Evolutionary conservation across 2,329 filamentous ascomycete genomes (phyloP).

Genomic region (Beauveria varroae): DNA sequence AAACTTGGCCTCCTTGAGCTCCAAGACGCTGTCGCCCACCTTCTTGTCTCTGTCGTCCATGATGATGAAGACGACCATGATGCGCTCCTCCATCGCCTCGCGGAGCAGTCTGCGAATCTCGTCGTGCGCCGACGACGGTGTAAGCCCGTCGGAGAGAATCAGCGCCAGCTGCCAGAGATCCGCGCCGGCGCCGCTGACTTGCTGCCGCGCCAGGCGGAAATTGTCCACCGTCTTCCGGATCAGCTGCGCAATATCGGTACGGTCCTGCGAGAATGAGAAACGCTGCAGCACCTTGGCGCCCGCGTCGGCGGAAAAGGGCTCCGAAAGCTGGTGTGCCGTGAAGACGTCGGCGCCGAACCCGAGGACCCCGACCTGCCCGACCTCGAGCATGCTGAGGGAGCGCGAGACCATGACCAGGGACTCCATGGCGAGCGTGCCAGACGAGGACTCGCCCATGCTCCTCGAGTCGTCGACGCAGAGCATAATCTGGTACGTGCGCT

Average conservation of each 20-base stretch:
- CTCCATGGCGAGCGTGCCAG: constrained; percentile 78
- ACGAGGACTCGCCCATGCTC: constrained; percentile 78
- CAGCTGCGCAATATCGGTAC: constrained; percentile 77
- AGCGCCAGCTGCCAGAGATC: constrained; percentile 95
- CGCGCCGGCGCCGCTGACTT: constrained; percentile 39
- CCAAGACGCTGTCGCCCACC: constrained; percentile 64
- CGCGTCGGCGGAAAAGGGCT: constrained; percentile 66
- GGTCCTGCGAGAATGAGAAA: constrained; percentile 78
- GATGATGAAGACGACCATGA: constrained; percentile 98
- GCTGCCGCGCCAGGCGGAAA: constrained; percentile 69
- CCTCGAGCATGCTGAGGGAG: constrained; percentile 85
- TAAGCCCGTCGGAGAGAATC: constrained; percentile 89
- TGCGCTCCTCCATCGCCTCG: constrained; percentile 83
- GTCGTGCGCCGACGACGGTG: constrained; percentile 73
- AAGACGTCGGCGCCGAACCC: constrained; percentile 81
- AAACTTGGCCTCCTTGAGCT: constrained; percentile 83
- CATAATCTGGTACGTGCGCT: constrained; percentile 94
- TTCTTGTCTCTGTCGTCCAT: constrained; percentile 59
- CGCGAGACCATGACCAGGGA: constrained; percentile 88
- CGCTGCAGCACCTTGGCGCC: constrained; percentile 77
- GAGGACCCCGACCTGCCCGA: constrained; percentile 84
- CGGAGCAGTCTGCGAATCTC: constrained; percentile 74
- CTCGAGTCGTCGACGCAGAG: constrained; percentile 94
- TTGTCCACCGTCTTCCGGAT: constrained; percentile 70
- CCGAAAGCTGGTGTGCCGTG: constrained; percentile 78